Evolutionary conservation across 352 stramenopile genomes (phyloP), one percentile per base, ranked within the genome.

Genomic region (Globisporangium okanoganense): DNA sequence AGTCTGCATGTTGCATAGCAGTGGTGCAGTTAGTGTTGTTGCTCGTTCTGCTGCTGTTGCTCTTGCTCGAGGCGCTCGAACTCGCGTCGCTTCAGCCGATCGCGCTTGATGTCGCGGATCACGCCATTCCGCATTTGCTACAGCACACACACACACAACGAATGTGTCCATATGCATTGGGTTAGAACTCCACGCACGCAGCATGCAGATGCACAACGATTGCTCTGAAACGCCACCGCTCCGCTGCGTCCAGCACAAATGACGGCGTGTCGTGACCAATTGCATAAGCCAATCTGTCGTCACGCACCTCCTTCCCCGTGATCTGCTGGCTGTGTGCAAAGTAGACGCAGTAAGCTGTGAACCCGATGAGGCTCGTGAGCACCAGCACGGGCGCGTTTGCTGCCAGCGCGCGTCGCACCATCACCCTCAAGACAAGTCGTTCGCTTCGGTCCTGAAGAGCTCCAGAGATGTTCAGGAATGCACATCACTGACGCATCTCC

Each of bases 261-360:
- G 4, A 18, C 13, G 5, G 5, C 7, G 5, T n/a, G 7, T 45
- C 20, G 40, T n/a, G 18, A 3, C 16, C 9, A 45, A 22, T 22
- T 22, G 36, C 36, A n/a, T n/a, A 12, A 43, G 36, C 7, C 14
- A 41, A 7, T n/a, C 4, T 18, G 4, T 7, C 40, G 16, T 9
- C 41, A 61, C 69, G 27, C 29, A 93, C 81, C 78, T 91, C 68
- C 60, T 91, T 93, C 55, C 91, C 81, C 7, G 64, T 66, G 38
- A 70, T 65, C 52, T 93, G 84, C 73, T 93, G 84, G 64, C 89
- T 56, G 68, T 93, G 84, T n/a, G 84, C 84, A 43, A 87, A 93
- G 58, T 81, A 93, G 31, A 93, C 72, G 24, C 79, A 71, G 68
- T 81, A 89, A n/a, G 31, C 65, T 0, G 83, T 62, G 35, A 78